Base-by-base conservation (phyloP, 306 rosid genomes). In the Neltuma alba region DNA sequence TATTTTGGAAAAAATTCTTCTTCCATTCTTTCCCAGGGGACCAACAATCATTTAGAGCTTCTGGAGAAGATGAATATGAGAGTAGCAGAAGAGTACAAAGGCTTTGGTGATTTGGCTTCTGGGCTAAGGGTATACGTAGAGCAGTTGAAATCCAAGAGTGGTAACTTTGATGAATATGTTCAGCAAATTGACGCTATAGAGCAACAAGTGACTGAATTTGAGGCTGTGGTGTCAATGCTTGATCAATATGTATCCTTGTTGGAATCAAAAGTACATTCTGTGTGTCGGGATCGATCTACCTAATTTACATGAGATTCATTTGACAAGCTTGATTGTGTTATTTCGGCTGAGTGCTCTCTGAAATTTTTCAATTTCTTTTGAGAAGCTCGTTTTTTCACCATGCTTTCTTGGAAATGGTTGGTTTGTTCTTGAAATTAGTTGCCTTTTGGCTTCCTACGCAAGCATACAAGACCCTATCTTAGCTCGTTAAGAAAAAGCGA, bases 41-140 rank as follows among this genome's bases (percentile, higher is more conserved):
- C 94, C 4, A 86, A 90, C 76, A 93, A 89, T 85, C 93, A 93
- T 70, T 84, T 95, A 60, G 96, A 90, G 71, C 87, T 95, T n/a
- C 63, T 93, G 81, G 98, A 92, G 91, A 91, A 90, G 87, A 91
- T 93, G 98, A 95, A 95, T 75, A 38, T 52, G 54, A 86, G 89
- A 76, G 92, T 93, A 41, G 90, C 91, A 27, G 99, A 91, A 83
- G 97, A 93, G 74, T 95, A 95, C 83, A 89, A 80, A 52, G 87
- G 97, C 66, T 88, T 78, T 78, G 98, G 99, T 9, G 96, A 90
- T 70, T 84, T 91, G 87, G 97, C 98, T 55, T 87, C 97, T n/a
- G 98, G 98, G 58, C 79, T 91, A 72, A 89, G 94, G 88, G 90
- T 95, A 9, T 95, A 85, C 55, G 92, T 93, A 77, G 98, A 93